These are phyloP conservation scores for Neonectria faginata DNA, from an alignment of 2,329 filamentous ascomycete genomes.

Conservation along the genomic window DNA sequence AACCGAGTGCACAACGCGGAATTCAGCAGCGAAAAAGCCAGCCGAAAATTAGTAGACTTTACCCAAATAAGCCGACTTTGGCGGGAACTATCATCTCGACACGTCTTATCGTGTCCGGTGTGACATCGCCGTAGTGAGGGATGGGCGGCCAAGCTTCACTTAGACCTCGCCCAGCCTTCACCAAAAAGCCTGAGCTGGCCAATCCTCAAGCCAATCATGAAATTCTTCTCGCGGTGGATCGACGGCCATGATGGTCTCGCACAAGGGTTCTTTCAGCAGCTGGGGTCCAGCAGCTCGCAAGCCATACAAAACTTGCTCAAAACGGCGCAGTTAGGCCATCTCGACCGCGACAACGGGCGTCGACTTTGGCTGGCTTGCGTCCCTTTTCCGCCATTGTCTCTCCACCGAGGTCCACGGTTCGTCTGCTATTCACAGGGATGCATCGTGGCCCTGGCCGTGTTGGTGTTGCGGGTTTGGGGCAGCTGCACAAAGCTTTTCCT, in stretches of 20 bases:
- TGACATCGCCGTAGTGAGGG: not conserved
- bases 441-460: not conserved
- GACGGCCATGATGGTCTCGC: not conserved
- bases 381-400: slow-evolving; percentile 18
- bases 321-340: slow-evolving; percentile 32
- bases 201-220: not conserved
- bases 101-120: not conserved
- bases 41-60: not conserved
- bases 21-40: too few relatives aligned
- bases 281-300: not conserved
- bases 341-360: not conserved
- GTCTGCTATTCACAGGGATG: slow-evolving; percentile 8
- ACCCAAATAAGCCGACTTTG: not conserved
- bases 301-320: slow-evolving; percentile 40
- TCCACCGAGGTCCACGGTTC: slow-evolving; percentile 26
- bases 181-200: not conserved
- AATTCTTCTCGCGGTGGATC: not conserved
- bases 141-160: not conserved
- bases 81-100: not conserved
- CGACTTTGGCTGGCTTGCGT: slow-evolving; percentile 13
- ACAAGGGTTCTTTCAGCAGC: not conserved
- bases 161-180: not conserved
- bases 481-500: not conserved
- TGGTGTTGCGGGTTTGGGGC: slow-evolving; percentile 7
- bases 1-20: not conserved